Evolutionary conservation across 768 basidiomycete genomes (phyloP), one percentile per base, ranked within the genome.

Genomic region (Suillus occidentalis): DNA sequence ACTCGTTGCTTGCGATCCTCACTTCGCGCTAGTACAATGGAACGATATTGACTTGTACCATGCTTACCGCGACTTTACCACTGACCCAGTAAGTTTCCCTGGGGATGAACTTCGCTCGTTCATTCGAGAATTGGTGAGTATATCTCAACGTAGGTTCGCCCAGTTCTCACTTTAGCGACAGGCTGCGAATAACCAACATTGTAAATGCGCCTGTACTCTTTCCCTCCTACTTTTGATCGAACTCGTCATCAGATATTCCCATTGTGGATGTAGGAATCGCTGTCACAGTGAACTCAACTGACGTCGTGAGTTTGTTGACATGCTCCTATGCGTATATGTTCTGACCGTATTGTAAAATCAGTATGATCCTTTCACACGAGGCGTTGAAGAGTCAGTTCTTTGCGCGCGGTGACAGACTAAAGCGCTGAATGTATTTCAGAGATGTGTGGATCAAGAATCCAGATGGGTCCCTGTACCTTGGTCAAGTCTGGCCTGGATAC

Each of bases 401-500:
- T 20, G n/a, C 20, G 43, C 39, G 2, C 43, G 49, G 45, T n/a
- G 18, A 55, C 2, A 34, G 28, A 13, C 52, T 63, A 1, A 37
- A 60, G 16, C 45, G 62, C n/a, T 47, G 28, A 43, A 67, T 20
- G 9, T 6, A 60, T 4, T 36, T 25, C 65, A 89, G 89, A n/a
- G 83, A 85, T 57, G 83, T 87, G 0, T 93, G 88, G 74, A 84
- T 94, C 60, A 91, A 86, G 69, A 92, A 93, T 72, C 88, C 87
- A 0, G 88, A 93, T 69, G 87, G 87, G 0, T 83, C 87, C 43
- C 83, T 88, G 69, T 92, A 89, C 73, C 72, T 91, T 1, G 92
- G 92, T 13, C 82, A 87, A 71, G 90, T 91, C 10, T 92, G 89
- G 90, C 90, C 91, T 18, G 89, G 91, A 28, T 88, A 85, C 74